Conservation (phyloP, 805 yeast genomes). For the Candida montana region DNA sequence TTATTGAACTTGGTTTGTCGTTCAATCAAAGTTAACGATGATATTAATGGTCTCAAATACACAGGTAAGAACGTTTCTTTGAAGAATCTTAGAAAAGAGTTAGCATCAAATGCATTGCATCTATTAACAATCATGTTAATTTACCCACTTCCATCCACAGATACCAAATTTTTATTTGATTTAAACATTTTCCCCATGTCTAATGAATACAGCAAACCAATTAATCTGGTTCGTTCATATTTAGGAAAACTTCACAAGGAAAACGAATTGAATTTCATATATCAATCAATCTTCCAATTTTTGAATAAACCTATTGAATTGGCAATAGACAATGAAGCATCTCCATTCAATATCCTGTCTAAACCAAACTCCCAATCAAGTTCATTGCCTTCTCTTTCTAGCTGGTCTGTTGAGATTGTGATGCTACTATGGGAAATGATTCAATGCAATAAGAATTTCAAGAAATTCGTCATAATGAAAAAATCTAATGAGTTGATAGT, state of each 20-base stretch:
- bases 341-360: conserved; percentile 27
- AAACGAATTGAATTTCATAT: conserved; percentile 46
- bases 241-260: conserved; percentile 50
- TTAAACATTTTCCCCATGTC: conserved; percentile 24
- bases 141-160: conserved; percentile 56
- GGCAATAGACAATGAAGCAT: conserved; percentile 33
- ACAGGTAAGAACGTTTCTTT: conserved; percentile 18
- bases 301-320: conserved; percentile 40
- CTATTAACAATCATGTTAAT: conserved; percentile 54
- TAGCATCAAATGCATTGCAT: conserved; percentile 55
- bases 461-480: conserved; percentile 37
- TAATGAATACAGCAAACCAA: conserved; percentile 27
- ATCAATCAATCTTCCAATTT: conserved; percentile 41
- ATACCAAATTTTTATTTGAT: conserved; percentile 31
- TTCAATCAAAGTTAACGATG: conserved; percentile 34
- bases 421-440: conserved; percentile 70
- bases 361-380: conserved; percentile 10
- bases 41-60: conserved; percentile 41
- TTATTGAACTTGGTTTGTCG: conserved; percentile 59
- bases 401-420: conserved; percentile 54
- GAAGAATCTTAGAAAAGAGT: conserved; percentile 32
- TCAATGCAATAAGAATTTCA: conserved; percentile 63
- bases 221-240: conserved; percentile 45
- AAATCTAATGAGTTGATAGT: conserved; percentile 51
- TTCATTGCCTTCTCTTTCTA: conserved; percentile 33